These are phyloP conservation scores for Collybia nuda DNA, from an alignment of 768 basidiomycete genomes.

Conservation along the genomic window DNA sequence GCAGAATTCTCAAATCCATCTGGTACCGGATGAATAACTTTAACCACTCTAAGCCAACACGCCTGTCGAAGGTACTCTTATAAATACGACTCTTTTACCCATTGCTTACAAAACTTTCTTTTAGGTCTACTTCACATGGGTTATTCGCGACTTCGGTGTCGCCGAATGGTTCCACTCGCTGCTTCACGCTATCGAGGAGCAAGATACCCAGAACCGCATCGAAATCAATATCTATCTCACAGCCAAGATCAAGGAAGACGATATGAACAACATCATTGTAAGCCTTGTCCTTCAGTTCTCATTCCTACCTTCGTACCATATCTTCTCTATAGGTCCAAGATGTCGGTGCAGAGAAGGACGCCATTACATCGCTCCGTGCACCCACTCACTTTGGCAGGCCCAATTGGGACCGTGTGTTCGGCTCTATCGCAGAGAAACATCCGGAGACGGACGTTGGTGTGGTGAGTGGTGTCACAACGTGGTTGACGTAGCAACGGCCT, in stretches of 20 bases:
- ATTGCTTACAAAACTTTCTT: not conserved
- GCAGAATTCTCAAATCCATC: constrained; percentile 81
- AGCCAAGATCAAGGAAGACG: constrained; percentile 86
- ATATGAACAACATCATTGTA: constrained; percentile 91
- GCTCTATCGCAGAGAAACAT: constrained; percentile 77
- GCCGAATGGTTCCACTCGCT: constrained; percentile 96
- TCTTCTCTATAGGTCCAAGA: constrained; percentile 61
- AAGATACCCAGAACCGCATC: constrained; percentile 81
- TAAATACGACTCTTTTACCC: not conserved
- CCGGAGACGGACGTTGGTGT: constrained; percentile 89
- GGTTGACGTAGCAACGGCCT: not conserved
- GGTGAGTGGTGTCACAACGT: constrained; percentile 36
- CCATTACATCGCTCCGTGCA: constrained; percentile 84
- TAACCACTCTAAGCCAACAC: constrained; percentile 69
- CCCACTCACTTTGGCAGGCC: constrained; percentile 94
- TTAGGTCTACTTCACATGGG: constrained; percentile 89
- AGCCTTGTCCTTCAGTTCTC: constrained; percentile 17
- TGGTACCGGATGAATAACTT: constrained; percentile 97
- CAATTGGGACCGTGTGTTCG: constrained; percentile 79
- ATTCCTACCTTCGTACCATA: too few relatives aligned
- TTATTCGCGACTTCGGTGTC: constrained; percentile 88
- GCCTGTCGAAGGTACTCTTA: constrained; percentile 70
- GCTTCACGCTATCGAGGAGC: constrained; percentile 89
- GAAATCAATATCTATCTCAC: constrained; percentile 96
- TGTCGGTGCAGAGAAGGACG: constrained; percentile 90